These are phyloP conservation scores for Zygoascus sp. DNA, from an alignment of 1,139 yeast species.

Conservation along the genomic window DNA sequence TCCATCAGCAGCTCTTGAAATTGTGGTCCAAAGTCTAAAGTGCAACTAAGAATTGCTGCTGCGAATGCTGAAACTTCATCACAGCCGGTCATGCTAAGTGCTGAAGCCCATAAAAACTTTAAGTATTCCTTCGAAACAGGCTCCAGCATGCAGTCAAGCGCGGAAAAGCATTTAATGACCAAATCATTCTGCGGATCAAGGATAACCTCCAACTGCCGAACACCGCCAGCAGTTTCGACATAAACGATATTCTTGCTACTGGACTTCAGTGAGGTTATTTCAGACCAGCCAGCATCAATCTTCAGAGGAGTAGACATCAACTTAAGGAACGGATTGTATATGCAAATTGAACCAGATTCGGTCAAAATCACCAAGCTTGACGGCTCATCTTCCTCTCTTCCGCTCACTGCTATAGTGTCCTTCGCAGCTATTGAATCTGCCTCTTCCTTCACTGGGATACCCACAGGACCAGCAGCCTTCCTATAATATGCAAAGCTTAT, in stretches of 20 bases:
- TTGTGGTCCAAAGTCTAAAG: conserved; percentile 18
- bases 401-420: conserved; percentile 3
- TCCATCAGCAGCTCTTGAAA: not conserved
- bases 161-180: conserved; percentile 35
- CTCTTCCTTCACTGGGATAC: conserved; percentile 20
- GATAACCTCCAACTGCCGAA: conserved; percentile 38
- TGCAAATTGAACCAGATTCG: conserved; percentile 20
- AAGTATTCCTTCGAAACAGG: conserved; percentile 53
- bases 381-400: not conserved
- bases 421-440: not conserved
- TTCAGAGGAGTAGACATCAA: conserved; percentile 43
- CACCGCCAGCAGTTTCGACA: conserved; percentile 26
- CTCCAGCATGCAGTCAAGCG: conserved; percentile 47
- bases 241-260: conserved; percentile 19
- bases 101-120: conserved; percentile 62
- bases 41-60: conserved; percentile 41
- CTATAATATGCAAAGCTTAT: conserved; percentile 13
- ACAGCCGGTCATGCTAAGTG: conserved; percentile 43
- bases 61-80: conserved; percentile 65
- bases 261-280: conserved; percentile 15
- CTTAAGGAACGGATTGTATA: conserved; percentile 65
- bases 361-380: not conserved
- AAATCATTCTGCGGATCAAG: conserved; percentile 48
- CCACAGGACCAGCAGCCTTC: conserved; percentile 23
- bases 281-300: conserved; percentile 17